Conservation (phyloP, 2,329 filamentous ascomycete species). For the Phyllosticta capitalensis region DNA sequence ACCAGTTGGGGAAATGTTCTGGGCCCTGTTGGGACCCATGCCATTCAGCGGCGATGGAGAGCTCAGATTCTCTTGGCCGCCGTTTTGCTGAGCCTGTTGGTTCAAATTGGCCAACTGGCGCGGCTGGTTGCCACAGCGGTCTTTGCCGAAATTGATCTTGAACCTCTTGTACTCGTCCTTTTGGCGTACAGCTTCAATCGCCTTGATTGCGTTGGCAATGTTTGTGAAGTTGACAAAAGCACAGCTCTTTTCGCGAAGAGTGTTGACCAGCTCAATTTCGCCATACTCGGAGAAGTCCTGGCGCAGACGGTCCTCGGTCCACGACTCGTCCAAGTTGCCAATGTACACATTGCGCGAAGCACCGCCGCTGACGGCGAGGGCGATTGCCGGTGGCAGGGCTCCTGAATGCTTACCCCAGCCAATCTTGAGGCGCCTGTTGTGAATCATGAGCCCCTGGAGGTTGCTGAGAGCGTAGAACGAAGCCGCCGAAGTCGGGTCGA, state of each 20-base stretch:
- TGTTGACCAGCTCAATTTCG: constrained; percentile 96
- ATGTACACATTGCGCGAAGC: constrained; percentile 98
- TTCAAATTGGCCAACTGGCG: constrained; percentile 62
- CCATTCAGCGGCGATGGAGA: constrained; percentile 51
- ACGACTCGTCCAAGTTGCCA: constrained; percentile 92
- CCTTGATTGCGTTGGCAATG: constrained; percentile 99
- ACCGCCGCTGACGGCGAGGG: constrained; percentile 88
- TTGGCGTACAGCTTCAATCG: constrained; percentile 88
- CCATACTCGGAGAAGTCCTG: constrained; percentile 97
- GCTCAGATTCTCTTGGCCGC: constrained; percentile 46
- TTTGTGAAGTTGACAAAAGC: constrained; percentile 99
- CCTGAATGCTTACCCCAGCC: constrained; percentile 99
- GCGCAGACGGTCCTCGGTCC: constrained; percentile 89
- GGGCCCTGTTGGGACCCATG: constrained; percentile 44
- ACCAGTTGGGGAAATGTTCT: constrained; percentile 51
- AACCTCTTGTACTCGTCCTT: constrained; percentile 96
- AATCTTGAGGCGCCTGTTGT: constrained; percentile 95
- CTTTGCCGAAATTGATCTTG: constrained; percentile 99
- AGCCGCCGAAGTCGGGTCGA: constrained; percentile 92
- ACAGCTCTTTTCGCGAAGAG: constrained; percentile 95
- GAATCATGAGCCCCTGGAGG: constrained; percentile 96
- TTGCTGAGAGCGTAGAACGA: constrained; percentile 98
- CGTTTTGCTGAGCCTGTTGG: constrained; percentile 54
- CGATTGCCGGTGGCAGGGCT: constrained; percentile 88
- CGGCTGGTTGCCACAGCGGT: constrained; percentile 92